These are phyloP conservation scores for Skeletonema tropicum DNA, from an alignment of 108 stramenopile genomes.

Conservation along the genomic window DNA sequence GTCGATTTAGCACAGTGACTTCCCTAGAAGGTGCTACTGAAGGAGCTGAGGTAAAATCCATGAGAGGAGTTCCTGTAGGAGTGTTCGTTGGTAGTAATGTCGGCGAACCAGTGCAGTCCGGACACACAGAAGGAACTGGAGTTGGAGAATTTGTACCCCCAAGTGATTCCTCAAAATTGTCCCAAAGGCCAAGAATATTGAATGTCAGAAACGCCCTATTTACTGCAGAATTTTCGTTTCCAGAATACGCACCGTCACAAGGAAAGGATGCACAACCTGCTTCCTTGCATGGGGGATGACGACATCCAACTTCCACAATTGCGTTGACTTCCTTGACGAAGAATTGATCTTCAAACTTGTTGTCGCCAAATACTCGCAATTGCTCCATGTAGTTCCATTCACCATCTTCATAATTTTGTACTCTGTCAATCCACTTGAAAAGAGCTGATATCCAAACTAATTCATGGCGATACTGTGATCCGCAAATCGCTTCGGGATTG, in stretches of 20 bases:
- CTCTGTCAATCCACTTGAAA: slow-evolving; percentile 39
- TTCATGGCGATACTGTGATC: slow-evolving; percentile 8
- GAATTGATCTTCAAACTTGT: slow-evolving; percentile 17
- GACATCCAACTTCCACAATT: slow-evolving; percentile 41
- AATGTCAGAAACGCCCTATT: slow-evolving; percentile 33
- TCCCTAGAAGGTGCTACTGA: slow-evolving; percentile 14
- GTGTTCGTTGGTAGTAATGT: slow-evolving; percentile 13
- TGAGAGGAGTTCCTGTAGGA: slow-evolving; percentile 25
- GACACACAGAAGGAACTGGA: slow-evolving; percentile 16
- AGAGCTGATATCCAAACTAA: slow-evolving; percentile 40
- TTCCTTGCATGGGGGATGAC: slow-evolving; percentile 33
- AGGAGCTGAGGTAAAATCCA: slow-evolving; percentile 7
- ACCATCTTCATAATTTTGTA: slow-evolving; percentile 27
- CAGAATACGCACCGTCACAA: slow-evolving; percentile 23
- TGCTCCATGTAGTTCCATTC: slow-evolving; percentile 37
- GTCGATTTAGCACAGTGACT: background rate
- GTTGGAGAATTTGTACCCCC: slow-evolving; percentile 33
- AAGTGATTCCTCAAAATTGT: slow-evolving; percentile 11
- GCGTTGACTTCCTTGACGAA: slow-evolving; percentile 24
- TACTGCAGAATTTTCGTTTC: slow-evolving; percentile 7
- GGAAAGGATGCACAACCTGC: slow-evolving; percentile 31
- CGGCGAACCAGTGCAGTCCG: slow-evolving; percentile 7
- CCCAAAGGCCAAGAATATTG: slow-evolving; percentile 19
- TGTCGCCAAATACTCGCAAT: slow-evolving; percentile 29
- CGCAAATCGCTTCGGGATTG: slow-evolving; percentile 39